Evolutionary conservation across 169 alveolate species (phyloP), one percentile per base, ranked within the genome.

Genomic region (Amoebophrya sp.): DNA sequence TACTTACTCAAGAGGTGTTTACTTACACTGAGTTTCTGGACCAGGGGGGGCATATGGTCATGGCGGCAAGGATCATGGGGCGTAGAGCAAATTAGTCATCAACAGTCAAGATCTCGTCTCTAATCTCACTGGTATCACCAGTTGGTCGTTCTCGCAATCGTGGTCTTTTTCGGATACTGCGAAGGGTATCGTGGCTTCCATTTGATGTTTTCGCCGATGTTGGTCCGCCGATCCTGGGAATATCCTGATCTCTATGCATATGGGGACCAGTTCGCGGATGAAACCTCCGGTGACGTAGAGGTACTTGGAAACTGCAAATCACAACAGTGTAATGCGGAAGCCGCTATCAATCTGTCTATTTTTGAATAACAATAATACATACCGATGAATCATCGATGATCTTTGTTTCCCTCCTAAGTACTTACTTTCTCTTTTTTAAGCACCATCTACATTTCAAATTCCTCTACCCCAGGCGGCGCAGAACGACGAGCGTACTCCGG

Each of bases 121-220:
- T n/a, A n/a, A 12, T 65, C 0, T 36, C 83, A 26, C 33, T 65
- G 83, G 83, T 65, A 18, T 6, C 33, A 65, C 26, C 83, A 65
- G 39, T 29, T 29, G 2, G n/a, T 65, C n/a, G 2, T 65, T 29
- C 83, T 65, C 36, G 0, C n/a, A 36, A 65, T 65, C n/a, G 83
- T 65, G 3, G 83, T 36, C 83, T 65, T 65, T 36, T 65, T 65
- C 83, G 18, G 83, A 29, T 1, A 26, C 83, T 65, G 83, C 83
- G 83, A 65, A 36, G 83, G 83, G 33, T 65, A 65, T 26, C 83
- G 83, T 0, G 83, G 83, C 2, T 65, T 65, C 83, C 83, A 65
- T 1, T 26, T 26, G n/a, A 65, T 65, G 83, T 65, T 65, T 36
- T 65, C 83, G 33, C 83, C 83, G 83, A 65, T 65, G 83, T 36